These are phyloP conservation scores for Chloropicon primus DNA, from an alignment of 139 green algal genomes.

Conservation along the genomic window DNA sequence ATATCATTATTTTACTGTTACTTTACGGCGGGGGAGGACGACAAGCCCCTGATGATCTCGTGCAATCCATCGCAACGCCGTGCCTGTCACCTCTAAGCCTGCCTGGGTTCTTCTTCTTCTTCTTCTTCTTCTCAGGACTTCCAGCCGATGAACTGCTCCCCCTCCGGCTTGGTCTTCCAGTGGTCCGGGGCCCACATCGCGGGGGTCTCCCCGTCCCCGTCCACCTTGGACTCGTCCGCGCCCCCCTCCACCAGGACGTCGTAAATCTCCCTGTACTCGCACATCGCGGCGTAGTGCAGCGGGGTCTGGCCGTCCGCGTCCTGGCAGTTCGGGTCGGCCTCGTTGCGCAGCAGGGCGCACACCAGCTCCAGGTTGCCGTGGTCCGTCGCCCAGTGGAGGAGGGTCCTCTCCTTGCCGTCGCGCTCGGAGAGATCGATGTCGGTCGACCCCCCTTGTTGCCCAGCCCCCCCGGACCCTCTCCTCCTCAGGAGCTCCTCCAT, in stretches of 20 bases:
- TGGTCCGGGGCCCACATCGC: background rate
- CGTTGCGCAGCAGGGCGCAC: constrained; percentile 10
- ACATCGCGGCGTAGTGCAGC: constrained; percentile 26
- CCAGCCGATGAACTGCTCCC: background rate
- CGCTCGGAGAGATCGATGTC: too few relatives aligned
- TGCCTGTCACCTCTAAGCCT: too few relatives aligned
- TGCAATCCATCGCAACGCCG: too few relatives aligned
- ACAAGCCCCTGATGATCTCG: too few relatives aligned
- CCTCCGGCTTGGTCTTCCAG: background rate
- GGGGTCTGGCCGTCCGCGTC: constrained; percentile 24
- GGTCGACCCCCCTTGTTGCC: too few relatives aligned
- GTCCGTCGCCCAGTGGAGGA: constrained; percentile 30
- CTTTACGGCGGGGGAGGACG: too few relatives aligned
- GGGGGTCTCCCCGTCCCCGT: constrained; percentile 15
- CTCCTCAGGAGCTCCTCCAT: too few relatives aligned
- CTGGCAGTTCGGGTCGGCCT: background rate
- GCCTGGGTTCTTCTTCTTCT: too few relatives aligned
- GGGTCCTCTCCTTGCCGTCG: constrained; percentile 21
- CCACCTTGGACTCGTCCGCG: constrained; percentile 11
- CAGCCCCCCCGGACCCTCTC: too few relatives aligned
- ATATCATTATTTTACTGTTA: too few relatives aligned
- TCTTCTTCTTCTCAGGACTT: too few relatives aligned
- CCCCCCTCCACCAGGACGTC: constrained; percentile 13
- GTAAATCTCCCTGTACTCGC: constrained; percentile 15
- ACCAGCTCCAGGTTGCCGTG: constrained; percentile 17